Evolutionary conservation across 306 rosid species (phyloP), one percentile per base, ranked within the genome.

Genomic region (Quillaja saponaria): DNA sequence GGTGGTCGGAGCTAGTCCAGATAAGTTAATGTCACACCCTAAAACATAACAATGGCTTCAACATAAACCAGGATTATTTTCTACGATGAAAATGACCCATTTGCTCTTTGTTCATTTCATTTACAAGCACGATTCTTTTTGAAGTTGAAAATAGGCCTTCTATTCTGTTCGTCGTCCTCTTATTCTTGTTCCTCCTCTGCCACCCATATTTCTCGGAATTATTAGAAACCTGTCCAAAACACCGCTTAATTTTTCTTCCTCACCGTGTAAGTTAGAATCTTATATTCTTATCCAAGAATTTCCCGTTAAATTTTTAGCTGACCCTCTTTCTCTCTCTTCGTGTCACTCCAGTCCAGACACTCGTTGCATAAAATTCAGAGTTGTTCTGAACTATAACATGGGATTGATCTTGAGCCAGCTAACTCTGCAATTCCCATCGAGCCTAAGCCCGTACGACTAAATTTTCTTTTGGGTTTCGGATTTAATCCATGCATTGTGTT

Each of bases 121-220:
- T n/a, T n/a, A n/a, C n/a, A n/a, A n/a, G n/a, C n/a, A n/a, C n/a
- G n/a, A n/a, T 68, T 14, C 1, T 7, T 8, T 16, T 15, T 21
- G 48, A 9, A 11, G 0, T 0, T 3, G 7, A 12, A 66, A 58
- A 61, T 57, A 47, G 76, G 71, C 65, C 47, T 56, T 13, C 12
- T 53, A 3, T 39, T 79, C 50, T 71, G 34, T 56, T 66, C 49
- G 63, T 20, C 61, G 31, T 47, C 54, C 68, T 14, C 61, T 59
- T 20, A 55, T 41, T 54, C 62, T 42, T 68, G 82, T 33, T 58
- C 74, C 64, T 64, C 82, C 81, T 64, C 74, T 74, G 89, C 78
- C 91, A 81, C 76, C 66, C 88, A 77, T 78, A 72, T 73, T 67
- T 74, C 67, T 79, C 67, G 51, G 76, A 64, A 64, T 60, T 65